Base-by-base conservation (phyloP, 371 early-diverging fungal species). In the Globomyces sp. region DNA sequence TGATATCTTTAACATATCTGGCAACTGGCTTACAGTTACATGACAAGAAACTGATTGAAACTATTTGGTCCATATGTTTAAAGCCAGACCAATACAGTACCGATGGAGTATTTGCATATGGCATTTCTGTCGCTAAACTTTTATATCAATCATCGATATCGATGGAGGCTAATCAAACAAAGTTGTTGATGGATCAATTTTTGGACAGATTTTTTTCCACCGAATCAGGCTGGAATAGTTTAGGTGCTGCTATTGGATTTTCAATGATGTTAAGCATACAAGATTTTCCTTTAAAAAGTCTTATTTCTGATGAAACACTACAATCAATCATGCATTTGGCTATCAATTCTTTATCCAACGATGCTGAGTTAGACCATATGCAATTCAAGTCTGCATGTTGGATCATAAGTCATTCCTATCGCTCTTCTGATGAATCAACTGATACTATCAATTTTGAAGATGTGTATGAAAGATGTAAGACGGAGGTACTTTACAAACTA, bases 211-310 rank as follows among this genome's bases (percentile, higher is more conserved):
- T 58, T 36, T 58, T 58, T 46, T 11, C 11, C 58, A 11, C 11
- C n/a, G 11, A 11, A 9, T n/a, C 9, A 58, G 58, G 58, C 5
- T 58, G 58, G 58, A 36, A n/a, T 46, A 36, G 36, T 6, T n/a
- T 13, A 2, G 58, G 58, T n/a, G 58, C 58, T 40, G 58, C 58
- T n/a, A 46, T 58, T n/a, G 58, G 58, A 42, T 58, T 58, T 58
- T 10, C 58, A 13, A 51, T 51, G 11, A 5, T 51, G 52, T 13
- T 51, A 6, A 51, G 24, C 24, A 24, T 24, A 24, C 24, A 24
- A 24, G 24, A 24, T 24, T 24, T 24, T 24, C 24, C 24, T 24
- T 24, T 24, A 24, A 24, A 24, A 24, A 24, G 24, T 24, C 24
- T 24, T 24, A 24, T 24, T 24, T 24, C 24, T 24, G 24, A 24